These are phyloP conservation scores for Copromyces sp. DNA, from an alignment of 495 filamentous ascomycete species.

Conservation along the genomic window DNA sequence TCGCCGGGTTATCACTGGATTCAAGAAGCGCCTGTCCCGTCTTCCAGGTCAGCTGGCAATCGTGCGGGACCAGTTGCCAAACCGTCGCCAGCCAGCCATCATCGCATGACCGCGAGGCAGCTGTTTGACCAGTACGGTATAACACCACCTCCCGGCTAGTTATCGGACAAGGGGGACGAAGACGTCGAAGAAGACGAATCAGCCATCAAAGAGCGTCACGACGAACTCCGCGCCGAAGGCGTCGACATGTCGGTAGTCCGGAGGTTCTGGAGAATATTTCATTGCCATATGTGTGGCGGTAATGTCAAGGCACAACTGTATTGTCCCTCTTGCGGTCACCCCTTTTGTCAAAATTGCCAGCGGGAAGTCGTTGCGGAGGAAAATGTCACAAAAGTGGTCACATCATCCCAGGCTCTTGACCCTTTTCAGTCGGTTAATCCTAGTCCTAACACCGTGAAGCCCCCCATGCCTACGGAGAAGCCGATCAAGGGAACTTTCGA, in stretches of 20 bases:
- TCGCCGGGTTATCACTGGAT: background rate
- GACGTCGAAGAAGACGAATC: constrained; percentile 18
- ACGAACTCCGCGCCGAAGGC: background rate
- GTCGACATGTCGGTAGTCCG: background rate
- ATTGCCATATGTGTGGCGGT: constrained; percentile 32
- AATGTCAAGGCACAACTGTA: constrained; percentile 21
- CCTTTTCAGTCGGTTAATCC: background rate
- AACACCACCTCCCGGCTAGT: constrained; percentile 27
- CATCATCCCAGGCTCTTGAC: background rate
- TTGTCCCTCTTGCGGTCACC: constrained; percentile 31
- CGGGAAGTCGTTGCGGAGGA: constrained; percentile 14
- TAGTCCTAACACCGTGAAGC: background rate
- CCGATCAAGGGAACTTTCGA: background rate
- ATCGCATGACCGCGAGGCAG: constrained; percentile 13
- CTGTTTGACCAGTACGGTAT: constrained; percentile 27
- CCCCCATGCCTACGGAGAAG: background rate
- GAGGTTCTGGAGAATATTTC: constrained; percentile 19
- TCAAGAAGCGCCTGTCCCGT: background rate
- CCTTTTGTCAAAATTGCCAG: constrained; percentile 22
- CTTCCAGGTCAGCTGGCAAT: background rate
- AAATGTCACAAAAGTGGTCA: constrained; percentile 4
- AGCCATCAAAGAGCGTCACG: constrained; percentile 12
- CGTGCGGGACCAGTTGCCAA: background rate
- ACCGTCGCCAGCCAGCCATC: background rate
- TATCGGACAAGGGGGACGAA: constrained; percentile 28